These are phyloP conservation scores for Aphanomyces stellatus DNA, from an alignment of 352 stramenopile species.

Conservation along the genomic window DNA sequence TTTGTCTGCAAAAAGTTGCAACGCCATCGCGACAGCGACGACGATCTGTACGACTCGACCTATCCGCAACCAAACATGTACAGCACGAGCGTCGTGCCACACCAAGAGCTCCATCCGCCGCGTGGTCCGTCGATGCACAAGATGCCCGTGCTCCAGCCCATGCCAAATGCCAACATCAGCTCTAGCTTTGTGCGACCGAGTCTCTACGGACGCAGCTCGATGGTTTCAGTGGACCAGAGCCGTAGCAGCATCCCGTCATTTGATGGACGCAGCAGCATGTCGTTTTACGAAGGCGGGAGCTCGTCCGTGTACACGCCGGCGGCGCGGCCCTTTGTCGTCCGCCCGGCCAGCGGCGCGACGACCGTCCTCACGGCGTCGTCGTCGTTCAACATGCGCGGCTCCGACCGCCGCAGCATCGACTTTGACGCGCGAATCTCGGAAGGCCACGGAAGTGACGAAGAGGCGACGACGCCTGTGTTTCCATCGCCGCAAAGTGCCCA, in stretches of 20 bases:
- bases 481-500: constrained; percentile 8
- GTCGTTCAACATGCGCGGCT: neutral
- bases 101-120: neutral
- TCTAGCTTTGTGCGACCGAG: too few relatives aligned
- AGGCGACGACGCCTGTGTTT: too few relatives aligned
- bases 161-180: too few relatives aligned
- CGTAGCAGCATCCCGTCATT: neutral
- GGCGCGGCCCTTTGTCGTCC: too few relatives aligned
- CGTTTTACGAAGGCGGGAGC: neutral
- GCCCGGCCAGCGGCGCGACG: too few relatives aligned
- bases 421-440: neutral
- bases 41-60: neutral
- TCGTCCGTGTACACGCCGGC: too few relatives aligned
- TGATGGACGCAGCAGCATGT: neutral
- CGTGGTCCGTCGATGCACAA: neutral
- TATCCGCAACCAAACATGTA: neutral
- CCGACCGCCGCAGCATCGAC: neutral
- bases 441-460: too few relatives aligned
- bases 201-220: neutral
- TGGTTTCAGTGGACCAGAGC: neutral
- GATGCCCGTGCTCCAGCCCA: neutral
- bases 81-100: neutral
- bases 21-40: neutral
- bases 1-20: neutral
- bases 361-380: neutral